Evolutionary conservation across 306 rosid species (phyloP), one percentile per base, ranked within the genome.

Genomic region (Arachis hypogaea): DNA sequence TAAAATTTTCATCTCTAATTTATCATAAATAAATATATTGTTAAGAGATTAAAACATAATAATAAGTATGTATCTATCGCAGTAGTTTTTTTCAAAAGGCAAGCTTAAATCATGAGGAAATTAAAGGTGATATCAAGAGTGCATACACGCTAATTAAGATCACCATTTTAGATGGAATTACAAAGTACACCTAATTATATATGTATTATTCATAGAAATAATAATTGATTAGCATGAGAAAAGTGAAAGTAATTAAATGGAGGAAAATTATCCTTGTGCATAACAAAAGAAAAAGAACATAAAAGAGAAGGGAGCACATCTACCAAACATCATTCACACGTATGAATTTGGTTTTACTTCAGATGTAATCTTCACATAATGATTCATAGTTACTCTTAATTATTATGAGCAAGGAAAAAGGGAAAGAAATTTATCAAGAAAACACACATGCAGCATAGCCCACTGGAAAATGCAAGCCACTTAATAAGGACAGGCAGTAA

Each of bases 401-500:
- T 72, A 86, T 86, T 75, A 57, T 82, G 76, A 62, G 77, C 76
- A 4, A 33, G 4, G 38, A 33, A 33, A 33, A 33, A 33, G 38
- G 38, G 38, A 73, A 66, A 66, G 78, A 81, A 77, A 59, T 69
- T 82, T 74, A 70, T 76, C 67, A 65, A 78, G 56, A 52, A 82
- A 73, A 76, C 74, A 33, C 38, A 33, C 38, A 33, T 33, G 38
- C 38, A 33, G 4, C 77, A 10, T 52, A 69, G 3, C 75, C 69
- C 69, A 71, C 65, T 73, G 61, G 73, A 71, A 84, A 75, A 72
- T 73, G 73, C 78, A 74, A 75, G 63, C 79, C 82, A 82, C 86
- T 74, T 63, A 75, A 67, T 70, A 72, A 76, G 79, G 86, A 68
- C 80, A 88, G 82, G 72, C 84, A 65, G 77, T 80, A 83, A 90